Evolutionary conservation across 495 filamentous ascomycete genomes (phyloP), one percentile per base, ranked within the genome.

Genomic region (Hypoxylon lienhwacheense): DNA sequence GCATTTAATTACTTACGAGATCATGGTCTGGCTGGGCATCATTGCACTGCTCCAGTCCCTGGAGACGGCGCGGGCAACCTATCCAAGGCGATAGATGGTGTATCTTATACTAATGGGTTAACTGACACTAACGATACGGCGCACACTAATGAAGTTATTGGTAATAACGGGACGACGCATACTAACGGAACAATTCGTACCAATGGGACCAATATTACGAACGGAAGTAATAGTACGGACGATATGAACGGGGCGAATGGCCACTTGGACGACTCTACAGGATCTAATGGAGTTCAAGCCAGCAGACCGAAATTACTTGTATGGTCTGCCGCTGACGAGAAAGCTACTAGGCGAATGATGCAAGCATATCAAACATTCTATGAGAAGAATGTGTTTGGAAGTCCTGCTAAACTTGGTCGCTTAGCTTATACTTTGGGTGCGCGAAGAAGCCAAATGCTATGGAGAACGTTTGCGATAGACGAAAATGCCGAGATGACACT

Each of bases 371-470:
- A 24, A 54, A 25, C 14, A 15, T 41, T 36, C 16, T 60, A 55
- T 24, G 24, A 31, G 14, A 26, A 25, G n/a, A 33, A 35, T 7
- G 26, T 45, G 3, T 45, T 5, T 4, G 10, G 41, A 12, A 20
- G 21, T 12, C 17, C 26, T 4, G 28, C 25, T 11, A 42, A 36
- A n/a, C 35, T 66, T 7, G 43, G 50, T 19, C 25, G 49, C 4
- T 35, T 68, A 28, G 66, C 60, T 2, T 63, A 60, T 22, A 72
- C 70, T 1, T 35, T 73, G 7, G 50, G 55, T 14, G 53, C 32
- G 4, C 61, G 61, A 20, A 61, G 70, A 17, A 66, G 47, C 19
- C 28, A 34, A 10, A 45, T 64, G 56, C 33, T 62, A 14, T 64
- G 64, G 61, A 50, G 53, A 11, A 47, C 61, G 22, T 64, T 59